Conservation (phyloP, 1,284 basidiomycete genomes). For the Rugiboletus extremiorientalis region DNA sequence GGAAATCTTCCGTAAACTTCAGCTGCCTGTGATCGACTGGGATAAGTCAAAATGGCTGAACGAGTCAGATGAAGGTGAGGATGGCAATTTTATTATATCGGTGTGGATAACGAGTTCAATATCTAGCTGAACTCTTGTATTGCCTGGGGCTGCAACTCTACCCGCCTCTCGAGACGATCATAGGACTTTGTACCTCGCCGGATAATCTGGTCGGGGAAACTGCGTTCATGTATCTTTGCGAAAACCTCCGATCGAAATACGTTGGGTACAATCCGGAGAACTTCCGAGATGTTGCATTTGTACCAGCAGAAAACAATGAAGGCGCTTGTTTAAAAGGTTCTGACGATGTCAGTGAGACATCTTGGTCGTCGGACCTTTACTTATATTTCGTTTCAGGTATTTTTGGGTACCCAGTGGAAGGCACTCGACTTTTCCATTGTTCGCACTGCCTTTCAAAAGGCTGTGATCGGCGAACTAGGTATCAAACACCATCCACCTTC, state of each 20-base stretch:
- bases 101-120: no score
- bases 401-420: constrained; percentile 65
- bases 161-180: constrained; percentile 67
- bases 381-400: constrained; percentile 59
- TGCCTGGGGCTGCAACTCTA: constrained; percentile 70
- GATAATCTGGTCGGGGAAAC: constrained; percentile 45
- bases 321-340: constrained; percentile 37
- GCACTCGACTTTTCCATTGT: constrained; percentile 75
- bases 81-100: no score
- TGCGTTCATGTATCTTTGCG: constrained; percentile 75
- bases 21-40: constrained; percentile 15
- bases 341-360: no score
- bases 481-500: constrained; percentile 73
- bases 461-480: constrained; percentile 63
- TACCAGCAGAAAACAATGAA: constrained; percentile 68
- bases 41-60: constrained; percentile 70
- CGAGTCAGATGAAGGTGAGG: constrained; percentile 76
- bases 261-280: constrained; percentile 53
- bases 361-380: no score
- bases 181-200: constrained; percentile 61
- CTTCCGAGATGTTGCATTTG: constrained; percentile 63
- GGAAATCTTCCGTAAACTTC: constrained; percentile 2
- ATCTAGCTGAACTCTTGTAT: constrained; percentile 55
- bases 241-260: constrained; percentile 64
- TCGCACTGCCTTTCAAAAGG: constrained; percentile 47